Conservation (phyloP, 2,329 filamentous ascomycete genomes). For the Diaporthe sp. region DNA sequence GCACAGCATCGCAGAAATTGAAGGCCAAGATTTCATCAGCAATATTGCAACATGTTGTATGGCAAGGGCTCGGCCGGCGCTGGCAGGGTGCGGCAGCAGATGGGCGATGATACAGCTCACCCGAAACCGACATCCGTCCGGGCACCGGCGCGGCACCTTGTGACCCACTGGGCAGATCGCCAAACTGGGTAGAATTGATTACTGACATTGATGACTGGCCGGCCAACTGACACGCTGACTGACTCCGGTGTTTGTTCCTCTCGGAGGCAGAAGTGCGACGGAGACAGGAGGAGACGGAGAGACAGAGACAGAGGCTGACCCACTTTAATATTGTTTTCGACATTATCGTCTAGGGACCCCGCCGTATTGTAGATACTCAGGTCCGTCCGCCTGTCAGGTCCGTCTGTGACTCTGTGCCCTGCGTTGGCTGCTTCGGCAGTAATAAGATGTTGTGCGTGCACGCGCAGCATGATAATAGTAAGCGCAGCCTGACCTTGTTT, state of each 20-base stretch:
- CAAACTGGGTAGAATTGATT: background rate
- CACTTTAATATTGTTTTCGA: background rate
- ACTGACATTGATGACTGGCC: slow-evolving; percentile 5
- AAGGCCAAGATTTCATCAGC: slow-evolving; percentile 13
- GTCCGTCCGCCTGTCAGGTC: background rate
- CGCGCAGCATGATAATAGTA: background rate
- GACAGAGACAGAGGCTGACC: background rate
- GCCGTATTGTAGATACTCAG: background rate
- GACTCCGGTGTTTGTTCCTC: background rate
- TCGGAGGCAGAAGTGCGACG: background rate
- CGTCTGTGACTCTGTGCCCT: background rate
- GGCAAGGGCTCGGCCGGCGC: background rate
- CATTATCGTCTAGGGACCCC: background rate
- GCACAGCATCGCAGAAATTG: background rate
- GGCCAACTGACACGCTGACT: background rate
- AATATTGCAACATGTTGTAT: slow-evolving; percentile 6
- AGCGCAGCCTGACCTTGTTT: slow-evolving; percentile 22
- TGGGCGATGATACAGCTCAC: slow-evolving; percentile 22
- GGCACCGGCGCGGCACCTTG: slow-evolving; percentile 4
- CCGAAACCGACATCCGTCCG: slow-evolving; percentile 13
- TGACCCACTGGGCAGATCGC: background rate
- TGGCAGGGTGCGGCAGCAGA: slow-evolving; percentile 16
- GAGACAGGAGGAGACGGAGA: background rate
- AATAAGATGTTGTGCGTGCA: background rate
- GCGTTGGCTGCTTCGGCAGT: background rate